These are phyloP conservation scores for Calonectria leucothoes DNA, from an alignment of 2,329 filamentous ascomycete genomes.

Conservation along the genomic window DNA sequence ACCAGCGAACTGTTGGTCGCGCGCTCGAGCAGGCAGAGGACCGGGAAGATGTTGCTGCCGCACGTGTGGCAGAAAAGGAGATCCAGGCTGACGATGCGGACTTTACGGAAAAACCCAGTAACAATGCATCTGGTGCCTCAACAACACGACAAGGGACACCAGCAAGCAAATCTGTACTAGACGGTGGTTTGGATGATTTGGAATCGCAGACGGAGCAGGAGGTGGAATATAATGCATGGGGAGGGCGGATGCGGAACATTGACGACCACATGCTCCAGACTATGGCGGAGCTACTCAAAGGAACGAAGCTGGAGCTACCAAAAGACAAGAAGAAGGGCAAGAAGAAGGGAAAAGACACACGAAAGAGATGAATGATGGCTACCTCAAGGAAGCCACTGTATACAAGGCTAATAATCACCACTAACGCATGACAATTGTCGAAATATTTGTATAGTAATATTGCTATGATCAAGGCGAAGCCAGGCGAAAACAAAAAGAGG, in stretches of 20 bases:
- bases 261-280: slow-evolving; percentile 81
- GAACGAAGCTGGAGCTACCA: slow-evolving; percentile 70
- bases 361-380: slow-evolving; percentile 54
- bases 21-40: slow-evolving; percentile 93
- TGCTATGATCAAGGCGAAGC: slow-evolving; percentile 3
- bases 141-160: slow-evolving; percentile 65
- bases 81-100: slow-evolving; percentile 88
- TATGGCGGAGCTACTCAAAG: slow-evolving; percentile 72
- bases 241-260: slow-evolving; percentile 68
- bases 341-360: slow-evolving; percentile 68
- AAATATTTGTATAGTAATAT: slow-evolving; percentile 24
- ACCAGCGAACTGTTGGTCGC: slow-evolving; percentile 72
- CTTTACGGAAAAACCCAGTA: slow-evolving; percentile 75
- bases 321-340: slow-evolving; percentile 74
- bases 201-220: slow-evolving; percentile 50
- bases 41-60: slow-evolving; percentile 88
- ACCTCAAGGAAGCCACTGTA: slow-evolving; percentile 21
- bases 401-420: slow-evolving; percentile 19
- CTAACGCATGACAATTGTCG: slow-evolving; percentile 5
- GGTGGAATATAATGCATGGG: slow-evolving; percentile 70
- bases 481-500: slow-evolving; percentile 9
- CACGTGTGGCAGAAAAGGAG: slow-evolving; percentile 88
- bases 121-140: slow-evolving; percentile 59
- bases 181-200: slow-evolving; percentile 45
- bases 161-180: slow-evolving; percentile 50